phyloP scores from a whole-genome alignment of 768 basidiomycete species.

The Suillus lakei region DNA sequence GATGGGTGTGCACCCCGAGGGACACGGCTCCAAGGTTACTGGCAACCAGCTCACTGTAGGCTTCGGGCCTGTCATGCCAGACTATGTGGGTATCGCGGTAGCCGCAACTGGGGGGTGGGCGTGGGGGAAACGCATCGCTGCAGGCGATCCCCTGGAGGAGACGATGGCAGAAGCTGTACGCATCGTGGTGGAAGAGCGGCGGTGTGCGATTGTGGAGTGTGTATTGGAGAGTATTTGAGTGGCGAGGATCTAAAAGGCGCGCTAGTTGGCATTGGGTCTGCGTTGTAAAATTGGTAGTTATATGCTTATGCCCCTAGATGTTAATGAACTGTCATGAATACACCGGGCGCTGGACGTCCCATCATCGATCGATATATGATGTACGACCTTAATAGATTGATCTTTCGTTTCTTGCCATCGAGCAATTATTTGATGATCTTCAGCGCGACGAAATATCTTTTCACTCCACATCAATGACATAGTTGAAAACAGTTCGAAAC shows the following conservation, averaged over 20 bases:
- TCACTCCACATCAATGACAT: not conserved
- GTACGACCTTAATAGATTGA: not conserved
- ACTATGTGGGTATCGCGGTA: constrained; percentile 64
- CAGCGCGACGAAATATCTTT: not conserved
- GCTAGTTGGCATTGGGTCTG: not conserved
- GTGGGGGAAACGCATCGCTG: constrained; percentile 48
- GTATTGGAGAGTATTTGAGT: constrained; percentile 49
- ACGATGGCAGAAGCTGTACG: constrained; percentile 54
- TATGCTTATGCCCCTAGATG: not conserved
- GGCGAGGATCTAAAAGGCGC: no score
- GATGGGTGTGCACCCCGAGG: constrained; percentile 65
- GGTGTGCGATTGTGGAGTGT: constrained; percentile 72
- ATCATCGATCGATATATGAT: not conserved
- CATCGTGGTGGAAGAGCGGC: constrained; percentile 58
- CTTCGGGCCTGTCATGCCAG: constrained; percentile 65
- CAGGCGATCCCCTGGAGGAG: constrained; percentile 31
- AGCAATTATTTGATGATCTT: no score
- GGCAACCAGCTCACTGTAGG: constrained; percentile 62
- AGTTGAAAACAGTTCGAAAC: not conserved
- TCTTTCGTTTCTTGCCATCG: not conserved
- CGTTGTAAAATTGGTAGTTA: not conserved
- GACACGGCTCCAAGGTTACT: constrained; percentile 49
- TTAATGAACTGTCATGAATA: not conserved
- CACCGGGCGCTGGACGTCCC: not conserved
- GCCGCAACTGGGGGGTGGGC: constrained; percentile 75